Evolutionary conservation across 75 land plant species (phyloP).

Genomic region (Isoetes taiwanensis): DNA sequence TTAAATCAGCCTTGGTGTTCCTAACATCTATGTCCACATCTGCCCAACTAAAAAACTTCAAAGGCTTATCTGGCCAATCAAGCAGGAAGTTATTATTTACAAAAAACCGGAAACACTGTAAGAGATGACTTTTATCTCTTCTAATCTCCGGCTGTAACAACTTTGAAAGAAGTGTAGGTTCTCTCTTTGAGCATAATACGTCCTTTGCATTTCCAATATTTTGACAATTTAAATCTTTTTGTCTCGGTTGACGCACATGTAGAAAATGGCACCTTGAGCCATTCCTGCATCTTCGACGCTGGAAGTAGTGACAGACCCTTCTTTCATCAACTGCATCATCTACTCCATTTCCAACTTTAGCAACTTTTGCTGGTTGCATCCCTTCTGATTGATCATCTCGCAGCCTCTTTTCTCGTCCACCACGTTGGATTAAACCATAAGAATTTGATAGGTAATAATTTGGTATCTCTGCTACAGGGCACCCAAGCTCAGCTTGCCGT

Average conservation of each 20-base stretch:
- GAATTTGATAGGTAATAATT: slow-evolving; percentile 42
- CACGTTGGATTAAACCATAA: too few species aligned
- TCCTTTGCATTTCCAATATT: background rate
- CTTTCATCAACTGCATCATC: background rate
- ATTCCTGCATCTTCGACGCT: slow-evolving; percentile 14
- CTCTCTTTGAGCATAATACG: background rate
- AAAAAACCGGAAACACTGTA: slow-evolving; percentile 85
- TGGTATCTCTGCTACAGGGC: slow-evolving; percentile 84
- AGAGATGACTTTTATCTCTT: slow-evolving; percentile 49
- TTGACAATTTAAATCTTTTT: background rate
- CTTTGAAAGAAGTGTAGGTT: slow-evolving; percentile 64
- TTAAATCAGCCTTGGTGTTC: too few species aligned
- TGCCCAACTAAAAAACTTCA: slow-evolving; percentile 16
- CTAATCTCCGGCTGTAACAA: slow-evolving; percentile 48
- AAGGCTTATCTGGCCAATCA: slow-evolving; percentile 35
- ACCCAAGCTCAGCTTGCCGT: slow-evolving; percentile 73
- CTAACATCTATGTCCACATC: too few species aligned
- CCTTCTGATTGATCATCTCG: background rate
- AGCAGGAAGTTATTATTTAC: slow-evolving; percentile 63
- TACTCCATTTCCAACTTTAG: background rate
- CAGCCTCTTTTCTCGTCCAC: too few species aligned
- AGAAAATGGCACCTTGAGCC: slow-evolving; percentile 17
- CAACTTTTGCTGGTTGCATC: background rate
- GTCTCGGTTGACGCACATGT: slow-evolving; percentile 11
- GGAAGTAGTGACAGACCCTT: slow-evolving; percentile 12